Evolutionary conservation across 768 basidiomycete species (phyloP), one percentile per base, ranked within the genome.

Genomic region (Galerina sulciceps): DNA sequence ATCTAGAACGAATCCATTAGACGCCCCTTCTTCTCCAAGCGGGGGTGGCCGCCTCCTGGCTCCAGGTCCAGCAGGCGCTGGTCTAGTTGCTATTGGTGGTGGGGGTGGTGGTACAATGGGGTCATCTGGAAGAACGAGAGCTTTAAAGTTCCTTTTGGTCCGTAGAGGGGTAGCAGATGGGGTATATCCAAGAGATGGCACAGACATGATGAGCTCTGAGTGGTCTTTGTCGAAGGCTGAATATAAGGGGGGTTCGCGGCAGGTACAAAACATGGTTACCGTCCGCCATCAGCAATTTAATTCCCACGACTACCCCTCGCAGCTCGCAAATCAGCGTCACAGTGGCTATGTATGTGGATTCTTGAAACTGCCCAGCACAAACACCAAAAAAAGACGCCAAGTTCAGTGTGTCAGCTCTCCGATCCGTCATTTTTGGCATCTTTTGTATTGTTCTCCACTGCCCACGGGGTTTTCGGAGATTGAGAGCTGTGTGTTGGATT

Each of bases 131-230:
- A 95, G 85, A 71, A 87, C 85, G 11, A 94, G 84, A 26, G 84
- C 87, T 74, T 94, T 94, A 83, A 93, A 94, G 73, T 95, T 95
- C 44, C 93, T 85, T 73, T 94, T 95, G 77, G 93, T 93, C 69
- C 93, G 87, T 59, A 93, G 81, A 38, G 89, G 85, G 6, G 79
- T 52, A 14, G 67, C 49, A 10, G 70, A 54, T 14, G 65, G 68
- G 4, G 65, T 62, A 55, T 68, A 70, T 55, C 64, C 61, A 20
- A 65, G 58, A 42, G 57, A 51, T 55, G 64, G 61, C 18, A 56
- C 53, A 18, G 61, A 46, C 64, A 62, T 62, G n/a, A 51, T 38
- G 36, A 22, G 49, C 13, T 26, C 36, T 11, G 5, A 2, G 18
- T 18, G 10, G 37, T 20, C 20, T 49, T 50, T 20, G 17, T 35